Conservation (phyloP, 345 rosid species). For the Euclidium syriacum region DNA sequence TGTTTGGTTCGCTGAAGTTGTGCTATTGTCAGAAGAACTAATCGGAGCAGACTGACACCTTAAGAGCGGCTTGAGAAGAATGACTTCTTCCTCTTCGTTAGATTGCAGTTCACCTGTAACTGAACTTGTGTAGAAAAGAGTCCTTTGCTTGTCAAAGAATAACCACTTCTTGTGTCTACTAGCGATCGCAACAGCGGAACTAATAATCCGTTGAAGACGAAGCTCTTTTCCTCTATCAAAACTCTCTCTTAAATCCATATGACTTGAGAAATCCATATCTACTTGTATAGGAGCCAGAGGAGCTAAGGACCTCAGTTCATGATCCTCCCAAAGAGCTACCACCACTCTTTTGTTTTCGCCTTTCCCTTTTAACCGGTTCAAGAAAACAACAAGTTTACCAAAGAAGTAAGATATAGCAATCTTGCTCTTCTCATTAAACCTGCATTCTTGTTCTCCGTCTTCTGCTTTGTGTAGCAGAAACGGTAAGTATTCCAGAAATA, state of each 20-base stretch:
- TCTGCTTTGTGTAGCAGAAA: constrained; percentile 40
- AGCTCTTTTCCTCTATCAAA: constrained; percentile 39
- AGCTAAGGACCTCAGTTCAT: constrained; percentile 71
- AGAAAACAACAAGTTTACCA: constrained; percentile 40
- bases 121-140: constrained; percentile 29
- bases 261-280: constrained; percentile 52
- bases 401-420: constrained; percentile 57
- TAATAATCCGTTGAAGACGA: constrained; percentile 50
- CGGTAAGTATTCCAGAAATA: constrained; percentile 71
- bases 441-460: constrained; percentile 20
- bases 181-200: constrained; percentile 58
- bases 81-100: constrained; percentile 89
- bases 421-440: constrained; percentile 43
- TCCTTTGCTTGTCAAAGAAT: constrained; percentile 35
- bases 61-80: constrained; percentile 88
- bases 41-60: constrained; percentile 85
- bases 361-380: constrained; percentile 35
- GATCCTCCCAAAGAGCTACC: constrained; percentile 85
- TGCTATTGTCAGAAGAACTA: constrained; percentile 29
- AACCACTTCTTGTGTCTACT: constrained; percentile 53
- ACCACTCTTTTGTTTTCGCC: constrained; percentile 13
- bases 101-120: constrained; percentile 19
- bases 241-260: constrained; percentile 32
- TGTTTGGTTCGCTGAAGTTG: constrained; percentile 32
- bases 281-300: constrained; percentile 47